Conservation (phyloP, 192 early-diverging fungal species). For the Entomortierella beljakovae region DNA sequence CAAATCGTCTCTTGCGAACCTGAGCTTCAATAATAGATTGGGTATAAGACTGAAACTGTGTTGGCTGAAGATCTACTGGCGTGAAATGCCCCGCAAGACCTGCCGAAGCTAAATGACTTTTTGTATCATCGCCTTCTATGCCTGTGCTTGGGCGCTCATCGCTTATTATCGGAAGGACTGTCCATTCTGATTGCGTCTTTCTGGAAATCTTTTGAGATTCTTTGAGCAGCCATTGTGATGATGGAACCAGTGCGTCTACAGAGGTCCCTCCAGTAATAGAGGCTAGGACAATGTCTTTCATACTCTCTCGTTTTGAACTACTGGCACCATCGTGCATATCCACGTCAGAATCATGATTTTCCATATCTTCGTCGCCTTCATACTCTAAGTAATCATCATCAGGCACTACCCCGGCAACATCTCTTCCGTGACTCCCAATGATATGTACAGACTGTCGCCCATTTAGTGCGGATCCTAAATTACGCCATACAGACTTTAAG, state of each 20-base stretch:
- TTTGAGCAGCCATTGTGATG: slow-evolving; percentile 29
- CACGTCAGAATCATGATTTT: slow-evolving; percentile 29
- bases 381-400: slow-evolving; percentile 36
- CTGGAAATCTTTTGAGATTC: slow-evolving; percentile 21
- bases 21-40: slow-evolving; percentile 43
- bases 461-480: slow-evolving; percentile 10
- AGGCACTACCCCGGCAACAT: slow-evolving; percentile 8
- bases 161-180: slow-evolving; percentile 29
- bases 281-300: not conserved
- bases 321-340: slow-evolving; percentile 21
- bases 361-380: slow-evolving; percentile 30
- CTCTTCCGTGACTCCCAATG: not conserved
- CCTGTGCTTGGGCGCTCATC: slow-evolving; percentile 11
- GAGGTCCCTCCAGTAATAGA: slow-evolving; percentile 24
- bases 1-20: slow-evolving; percentile 49
- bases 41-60: not conserved
- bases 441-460: not conserved
- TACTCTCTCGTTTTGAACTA: slow-evolving; percentile 11
- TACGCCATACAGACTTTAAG: slow-evolving; percentile 26
- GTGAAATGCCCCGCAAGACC: slow-evolving; percentile 21
- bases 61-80: slow-evolving; percentile 11
- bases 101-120: slow-evolving; percentile 6
- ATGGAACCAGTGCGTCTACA: not conserved
- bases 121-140: not conserved
- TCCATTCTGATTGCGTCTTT: slow-evolving; percentile 41